Percentiles rank a stretch among this genome's conserved stretches.
phyloP scores from a whole-genome alignment of 371 early-diverging fungal species.

The Coemansia sp. region DNA sequence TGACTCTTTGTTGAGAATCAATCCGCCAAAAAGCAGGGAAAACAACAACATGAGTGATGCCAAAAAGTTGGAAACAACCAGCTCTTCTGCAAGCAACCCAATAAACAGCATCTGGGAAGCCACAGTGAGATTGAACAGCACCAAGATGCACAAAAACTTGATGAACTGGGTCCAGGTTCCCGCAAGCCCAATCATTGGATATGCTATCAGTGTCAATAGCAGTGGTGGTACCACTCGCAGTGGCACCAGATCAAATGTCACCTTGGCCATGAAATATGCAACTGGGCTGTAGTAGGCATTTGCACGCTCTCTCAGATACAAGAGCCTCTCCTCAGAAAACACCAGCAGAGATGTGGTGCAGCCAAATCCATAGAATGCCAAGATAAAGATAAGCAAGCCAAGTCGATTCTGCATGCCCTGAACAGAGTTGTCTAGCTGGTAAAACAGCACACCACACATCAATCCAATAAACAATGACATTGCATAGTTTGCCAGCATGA shows the following conservation, averaged over 20 bases:
- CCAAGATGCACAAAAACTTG: slow-evolving; percentile 82
- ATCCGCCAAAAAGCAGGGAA: slow-evolving; percentile 87
- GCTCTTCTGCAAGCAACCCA: slow-evolving; percentile 71
- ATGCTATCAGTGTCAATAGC: slow-evolving; percentile 79
- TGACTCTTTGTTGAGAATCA: slow-evolving; percentile 82
- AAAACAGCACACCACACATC: slow-evolving; percentile 81
- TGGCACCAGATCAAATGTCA: slow-evolving; percentile 52
- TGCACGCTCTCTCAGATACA: slow-evolving; percentile 47
- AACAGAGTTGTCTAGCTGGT: slow-evolving; percentile 74
- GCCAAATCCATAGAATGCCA: slow-evolving; percentile 47
- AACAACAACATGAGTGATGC: slow-evolving; percentile 81
- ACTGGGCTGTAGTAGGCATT: slow-evolving; percentile 50
- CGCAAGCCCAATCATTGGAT: slow-evolving; percentile 84
- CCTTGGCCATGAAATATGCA: slow-evolving; percentile 49
- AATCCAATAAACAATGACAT: slow-evolving; percentile 71
- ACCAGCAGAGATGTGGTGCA: slow-evolving; percentile 43
- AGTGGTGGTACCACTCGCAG: slow-evolving; percentile 66
- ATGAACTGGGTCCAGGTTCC: slow-evolving; percentile 65
- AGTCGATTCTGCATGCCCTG: slow-evolving; percentile 51
- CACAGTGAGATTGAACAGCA: slow-evolving; percentile 81
- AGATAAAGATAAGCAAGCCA: slow-evolving; percentile 51
- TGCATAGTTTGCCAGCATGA: slow-evolving; percentile 81
- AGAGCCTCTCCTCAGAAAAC: slow-evolving; percentile 54
- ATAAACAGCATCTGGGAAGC: slow-evolving; percentile 79
- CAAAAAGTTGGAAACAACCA: slow-evolving; percentile 78